Evolutionary conservation across 2,329 filamentous ascomycete species (phyloP).

Genomic region (Xylariomycetidae sp.): DNA sequence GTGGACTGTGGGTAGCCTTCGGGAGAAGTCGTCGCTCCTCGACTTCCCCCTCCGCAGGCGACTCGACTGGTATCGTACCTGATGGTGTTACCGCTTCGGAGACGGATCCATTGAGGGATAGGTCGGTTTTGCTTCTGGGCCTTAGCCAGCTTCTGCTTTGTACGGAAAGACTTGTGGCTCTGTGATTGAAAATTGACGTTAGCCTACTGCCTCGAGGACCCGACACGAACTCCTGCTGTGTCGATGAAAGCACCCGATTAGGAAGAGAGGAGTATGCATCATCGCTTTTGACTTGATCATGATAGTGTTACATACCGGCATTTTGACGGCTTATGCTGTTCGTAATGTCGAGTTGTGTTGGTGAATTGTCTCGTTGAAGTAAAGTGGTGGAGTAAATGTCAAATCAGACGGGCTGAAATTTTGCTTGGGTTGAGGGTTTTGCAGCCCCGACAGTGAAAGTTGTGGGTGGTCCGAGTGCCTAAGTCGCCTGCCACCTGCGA

Average conservation of each 20-base stretch:
- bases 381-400: constrained; percentile 20
- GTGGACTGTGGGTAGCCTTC: no score
- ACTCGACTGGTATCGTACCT: constrained; percentile 82
- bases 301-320: constrained; percentile 31
- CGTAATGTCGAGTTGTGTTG: constrained; percentile 31
- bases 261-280: no score
- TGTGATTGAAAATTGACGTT: constrained; percentile 36
- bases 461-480: no score
- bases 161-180: constrained; percentile 99
- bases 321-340: constrained; percentile 34
- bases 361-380: constrained; percentile 19
- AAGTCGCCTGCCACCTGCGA: no score
- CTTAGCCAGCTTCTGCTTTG: constrained; percentile 99
- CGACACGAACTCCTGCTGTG: no score
- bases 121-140: constrained; percentile 99
- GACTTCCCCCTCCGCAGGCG: no score
- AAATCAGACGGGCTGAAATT: constrained; percentile 20
- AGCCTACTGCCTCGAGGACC: constrained; percentile 3
- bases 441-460: constrained; percentile 22
- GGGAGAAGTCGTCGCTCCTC: no score
- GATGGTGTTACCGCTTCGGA: constrained; percentile 98
- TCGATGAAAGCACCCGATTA: no score
- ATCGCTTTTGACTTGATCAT: no score
- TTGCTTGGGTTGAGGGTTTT: constrained; percentile 26
- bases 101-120: constrained; percentile 99